Evolutionary conservation across 2,329 filamentous ascomycete genomes (phyloP).

Genomic region (Scortechinia acanthostroma): DNA sequence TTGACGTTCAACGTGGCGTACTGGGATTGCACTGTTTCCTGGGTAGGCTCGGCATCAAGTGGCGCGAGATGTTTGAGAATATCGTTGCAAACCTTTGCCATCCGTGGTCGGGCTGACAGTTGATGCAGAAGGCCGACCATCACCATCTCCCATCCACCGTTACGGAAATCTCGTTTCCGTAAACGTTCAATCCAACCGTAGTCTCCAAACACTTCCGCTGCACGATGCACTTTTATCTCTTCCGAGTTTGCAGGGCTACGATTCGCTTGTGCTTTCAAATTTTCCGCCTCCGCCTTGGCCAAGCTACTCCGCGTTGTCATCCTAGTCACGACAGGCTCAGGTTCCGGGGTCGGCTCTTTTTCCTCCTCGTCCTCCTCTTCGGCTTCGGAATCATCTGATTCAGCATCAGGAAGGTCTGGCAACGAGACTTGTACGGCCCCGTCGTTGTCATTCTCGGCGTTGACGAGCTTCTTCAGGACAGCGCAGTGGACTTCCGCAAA

Average conservation of each 20-base stretch:
- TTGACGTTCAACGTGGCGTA: constrained; percentile 79
- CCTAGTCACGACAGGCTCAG: constrained; percentile 30
- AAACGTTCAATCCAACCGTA: constrained; percentile 83
- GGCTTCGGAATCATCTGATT: constrained; percentile 38
- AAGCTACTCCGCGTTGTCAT: constrained; percentile 58
- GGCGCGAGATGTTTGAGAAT: constrained; percentile 78
- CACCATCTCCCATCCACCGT: constrained; percentile 87
- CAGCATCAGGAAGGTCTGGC: constrained; percentile 67
- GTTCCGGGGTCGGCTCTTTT: constrained; percentile 39
- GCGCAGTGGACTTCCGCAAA: constrained; percentile 89
- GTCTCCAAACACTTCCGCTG: constrained; percentile 66
- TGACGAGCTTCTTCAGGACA: constrained; percentile 78
- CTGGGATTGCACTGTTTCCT: constrained; percentile 64
- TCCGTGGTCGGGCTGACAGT: constrained; percentile 68
- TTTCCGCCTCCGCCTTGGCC: constrained; percentile 71
- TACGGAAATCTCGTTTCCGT: constrained; percentile 73
- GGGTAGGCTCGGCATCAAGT: constrained; percentile 65
- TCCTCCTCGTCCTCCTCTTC: constrained; percentile 54
- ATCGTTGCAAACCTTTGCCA: constrained; percentile 68
- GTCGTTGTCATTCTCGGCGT: constrained; percentile 51
- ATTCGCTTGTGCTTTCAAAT: constrained; percentile 37
- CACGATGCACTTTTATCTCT: constrained; percentile 36
- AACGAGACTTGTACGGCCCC: constrained; percentile 68
- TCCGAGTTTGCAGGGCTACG: constrained; percentile 44
- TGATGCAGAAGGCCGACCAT: constrained; percentile 81